A percentile compares a stretch with the other conserved stretches of the same genome.
phyloP scores from a whole-genome alignment of 768 basidiomycete genomes.

The Galerina sulciceps region DNA sequence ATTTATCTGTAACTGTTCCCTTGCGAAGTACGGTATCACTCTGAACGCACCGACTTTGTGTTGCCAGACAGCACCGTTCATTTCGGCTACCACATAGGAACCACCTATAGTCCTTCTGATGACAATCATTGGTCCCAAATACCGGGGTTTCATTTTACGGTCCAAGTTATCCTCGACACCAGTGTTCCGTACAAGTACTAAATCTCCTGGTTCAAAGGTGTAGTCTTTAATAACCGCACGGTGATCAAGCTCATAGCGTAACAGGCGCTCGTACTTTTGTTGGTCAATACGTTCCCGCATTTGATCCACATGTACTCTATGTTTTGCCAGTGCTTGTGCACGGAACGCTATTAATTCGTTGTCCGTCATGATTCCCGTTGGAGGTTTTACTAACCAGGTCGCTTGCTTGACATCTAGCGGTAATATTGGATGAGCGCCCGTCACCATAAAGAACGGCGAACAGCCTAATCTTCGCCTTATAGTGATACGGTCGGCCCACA shows the following conservation, averaged over 20 bases:
- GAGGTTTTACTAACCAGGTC: slow-evolving; percentile 25
- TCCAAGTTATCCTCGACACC: slow-evolving; percentile 26
- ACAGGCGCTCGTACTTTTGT: not conserved
- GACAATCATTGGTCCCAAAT: slow-evolving; percentile 41
- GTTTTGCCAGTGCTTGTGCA: slow-evolving; percentile 24
- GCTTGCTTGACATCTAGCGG: slow-evolving; percentile 30
- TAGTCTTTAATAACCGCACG: slow-evolving; percentile 11
- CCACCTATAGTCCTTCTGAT: slow-evolving; percentile 28
- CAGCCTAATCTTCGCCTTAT: slow-evolving; percentile 23
- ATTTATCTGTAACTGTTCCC: not conserved
- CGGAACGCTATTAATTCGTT: slow-evolving; percentile 20
- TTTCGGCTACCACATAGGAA: slow-evolving; percentile 27
- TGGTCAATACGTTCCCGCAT: slow-evolving; percentile 10
- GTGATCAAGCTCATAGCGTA: slow-evolving; percentile 4
- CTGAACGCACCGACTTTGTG: not conserved
- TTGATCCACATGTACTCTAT: slow-evolving; percentile 16
- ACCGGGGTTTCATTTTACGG: slow-evolving; percentile 32
- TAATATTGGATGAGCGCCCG: slow-evolving; percentile 28
- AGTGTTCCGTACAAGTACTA: slow-evolving; percentile 40
- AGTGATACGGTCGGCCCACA: slow-evolving; percentile 36
- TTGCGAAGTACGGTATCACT: not conserved
- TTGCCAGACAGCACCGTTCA: not conserved
- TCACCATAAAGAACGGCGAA: slow-evolving; percentile 32
- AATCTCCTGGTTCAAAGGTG: slow-evolving; percentile 31
- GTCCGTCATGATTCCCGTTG: slow-evolving; percentile 7